Base-by-base conservation (phyloP, 805 yeast species). In the Schizosaccharomyces lindneri region DNA sequence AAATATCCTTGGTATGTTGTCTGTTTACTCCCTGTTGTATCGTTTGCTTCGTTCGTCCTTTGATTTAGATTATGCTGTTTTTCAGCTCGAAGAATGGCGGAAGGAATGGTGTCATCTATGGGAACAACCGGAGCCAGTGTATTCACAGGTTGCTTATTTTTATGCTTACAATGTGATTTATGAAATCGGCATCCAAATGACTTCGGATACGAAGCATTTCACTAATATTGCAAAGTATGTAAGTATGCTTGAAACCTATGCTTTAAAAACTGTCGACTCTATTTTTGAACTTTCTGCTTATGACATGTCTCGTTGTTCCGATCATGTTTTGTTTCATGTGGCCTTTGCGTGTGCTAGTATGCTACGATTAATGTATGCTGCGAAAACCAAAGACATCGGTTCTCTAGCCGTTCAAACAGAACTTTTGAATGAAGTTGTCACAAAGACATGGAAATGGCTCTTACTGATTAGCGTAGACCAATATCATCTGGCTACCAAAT, bases 301-400 rank as follows among this genome's bases (percentile, higher is more conserved):
- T 29, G 57, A 51, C 27, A 51, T 51, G 57, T 51, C 57, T 51
- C 57, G 57, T 29, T 51, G 57, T 29, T 51, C 57, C 15, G 57
- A 51, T 15, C 57, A 51, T 5, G 57, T 51, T 13, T 29, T 51
- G 17, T 51, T 51, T 51, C 57, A 51, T 29, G 57, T n/a, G 15
- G 57, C 36, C 27, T 51, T 51, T 51, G 57, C 57, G 1, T 51
- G 36, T 51, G 36, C 57, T 6, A 51, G 57, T 15, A 17, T 51
- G n/a, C 36, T 51, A 29, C 57, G 57, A 51, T 17, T 51, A 17
- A 29, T 51, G 13, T 29, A 51, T 29, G 57, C 57, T 1, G 57
- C 57, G 27, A 51, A 51, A 21, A 24, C 36, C 31, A 51, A 51
- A 29, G 57, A 21, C 11, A 17, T 29, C 5, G 57, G 32, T 29